Base-by-base conservation (phyloP, 176 grass and related monocot genomes). In the Triticum aestivum region DNA sequence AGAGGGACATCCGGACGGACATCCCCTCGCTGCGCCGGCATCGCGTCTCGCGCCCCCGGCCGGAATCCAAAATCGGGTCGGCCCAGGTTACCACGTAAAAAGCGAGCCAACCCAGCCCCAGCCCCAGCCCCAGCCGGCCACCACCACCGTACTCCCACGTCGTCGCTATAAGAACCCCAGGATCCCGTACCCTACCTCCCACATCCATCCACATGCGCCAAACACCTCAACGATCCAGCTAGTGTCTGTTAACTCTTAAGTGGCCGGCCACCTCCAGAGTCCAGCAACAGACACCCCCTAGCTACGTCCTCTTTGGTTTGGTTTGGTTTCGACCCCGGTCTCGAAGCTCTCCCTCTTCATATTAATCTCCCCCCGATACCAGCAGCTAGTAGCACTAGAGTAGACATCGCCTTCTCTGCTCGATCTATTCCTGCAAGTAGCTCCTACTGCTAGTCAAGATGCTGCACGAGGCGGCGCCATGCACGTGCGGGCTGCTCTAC, bases 401-500 rank as follows among this genome's bases (percentile, higher is more conserved):
- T 27, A 64, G 39, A 45, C 6, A 23, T 21, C 51, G 49, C 73
- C 24, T 54, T 76, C 41, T 45, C 24, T 67, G 71, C 24, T 30
- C 38, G 15, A 52, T 76, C 73, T 33, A 56, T 77, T 77, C 47
- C 27, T 51, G 41, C 71, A 14, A 45, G 12, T 49, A 74, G 18
- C 35, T 23, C 8, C 23, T 61, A 35, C 37, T 30, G 6, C 4
- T 30, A 14, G 20, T 11, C 72, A 39, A 52, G 77, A 92, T 94
- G 92, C 51, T 95, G 79, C 89, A 93, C 78, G 83, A 97, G 86
- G 84, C 87, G 78, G 72, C 84, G 79, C 84, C 89, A 58, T 94
- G 91, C 89, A 89, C 89, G 83, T 96, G 91, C 69, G 91, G 91
- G 42, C 62, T 91, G 82, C 89, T 89, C 91, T 93, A 85, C 87